Percentiles rank a stretch among this genome's conserved stretches.
These are phyloP conservation scores for Ophiostoma piceae DNA, from an alignment of 2,329 filamentous ascomycete genomes.

Conservation along the genomic window DNA sequence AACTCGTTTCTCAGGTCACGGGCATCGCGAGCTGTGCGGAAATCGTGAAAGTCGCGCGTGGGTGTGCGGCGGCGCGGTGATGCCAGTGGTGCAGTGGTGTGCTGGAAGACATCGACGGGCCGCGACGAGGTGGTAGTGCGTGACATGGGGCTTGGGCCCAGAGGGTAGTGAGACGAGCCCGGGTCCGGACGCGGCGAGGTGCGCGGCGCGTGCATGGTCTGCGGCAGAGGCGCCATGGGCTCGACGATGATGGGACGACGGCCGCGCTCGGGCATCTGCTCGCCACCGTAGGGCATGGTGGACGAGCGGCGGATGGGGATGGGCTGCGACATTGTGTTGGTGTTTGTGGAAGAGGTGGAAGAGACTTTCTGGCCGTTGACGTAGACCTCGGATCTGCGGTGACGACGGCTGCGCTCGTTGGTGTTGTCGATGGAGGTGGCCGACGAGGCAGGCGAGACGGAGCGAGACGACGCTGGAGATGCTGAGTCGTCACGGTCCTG, in stretches of 20 bases:
- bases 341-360: conserved; percentile 20
- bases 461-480: conserved; percentile 1
- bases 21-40: conserved; percentile 1
- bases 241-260: conserved; percentile 29
- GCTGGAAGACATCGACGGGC: conserved; percentile 14
- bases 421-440: conserved; percentile 17
- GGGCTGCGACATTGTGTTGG: conserved; percentile 24
- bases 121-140: not conserved
- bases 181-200: conserved; percentile 12
- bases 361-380: conserved; percentile 28
- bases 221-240: conserved; percentile 22
- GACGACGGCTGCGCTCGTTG: conserved; percentile 25
- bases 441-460: conserved; percentile 18
- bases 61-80: conserved; percentile 1
- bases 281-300: conserved; percentile 29
- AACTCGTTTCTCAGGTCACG: not conserved
- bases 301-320: conserved; percentile 31
- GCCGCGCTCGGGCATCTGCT: conserved; percentile 26
- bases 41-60: conserved; percentile 2
- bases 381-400: conserved; percentile 29
- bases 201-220: conserved; percentile 11
- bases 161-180: conserved; percentile 2
- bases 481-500: conserved; percentile 16
- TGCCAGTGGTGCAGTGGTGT: not conserved
- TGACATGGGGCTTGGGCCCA: conserved; percentile 2